Base-by-base conservation (phyloP, 2,329 filamentous ascomycete species). In the Apiospora saccharicola region DNA sequence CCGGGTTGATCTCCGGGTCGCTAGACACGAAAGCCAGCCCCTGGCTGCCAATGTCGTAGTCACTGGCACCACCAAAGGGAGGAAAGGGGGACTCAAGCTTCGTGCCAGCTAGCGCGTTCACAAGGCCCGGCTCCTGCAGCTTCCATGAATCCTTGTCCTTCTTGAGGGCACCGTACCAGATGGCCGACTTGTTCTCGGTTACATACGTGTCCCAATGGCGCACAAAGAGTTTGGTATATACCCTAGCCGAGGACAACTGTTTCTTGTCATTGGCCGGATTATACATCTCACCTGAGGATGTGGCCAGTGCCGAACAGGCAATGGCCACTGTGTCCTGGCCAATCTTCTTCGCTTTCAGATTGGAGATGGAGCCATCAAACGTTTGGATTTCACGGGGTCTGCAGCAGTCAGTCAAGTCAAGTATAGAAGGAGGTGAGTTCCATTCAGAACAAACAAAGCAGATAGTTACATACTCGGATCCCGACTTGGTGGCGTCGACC, bases 131-230 rank as follows among this genome's bases (percentile, higher is more conserved):
- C 3, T 80, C 76, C 64, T 84, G 82, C 22, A 90, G 81, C 37
- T 77, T 79, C 79, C 84, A 88, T n/a, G 75, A 71, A 19, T 76
- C 81, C 19, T 81, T 80, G 47, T 79, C 82, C 78, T 84, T 85
- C 75, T 81, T 75, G 37, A 77, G 73, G 5, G 77, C 75, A 7
- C 79, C 77, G 67, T 80, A 81, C 71, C 82, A 80, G 4, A 98
- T 86, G 2, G 92, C 88, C 77, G 91, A 92, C 74, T 88, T 90
- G 77, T 93, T 91, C 67, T 91, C 88, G 0, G 88, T 90, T 37
- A 91, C 85, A 83, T 92, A 97, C n/a, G 87, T 82, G 79, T 97
- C 94, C 94, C 94, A 97, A 78, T 97, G 93, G 19, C 94, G 89
- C 41, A 94, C 93, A 78, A 94, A 96, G 37, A 95, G 88, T 68